phyloP scores from a whole-genome alignment of 1,284 basidiomycete species.

The Cryptococcus floricola region DNA sequence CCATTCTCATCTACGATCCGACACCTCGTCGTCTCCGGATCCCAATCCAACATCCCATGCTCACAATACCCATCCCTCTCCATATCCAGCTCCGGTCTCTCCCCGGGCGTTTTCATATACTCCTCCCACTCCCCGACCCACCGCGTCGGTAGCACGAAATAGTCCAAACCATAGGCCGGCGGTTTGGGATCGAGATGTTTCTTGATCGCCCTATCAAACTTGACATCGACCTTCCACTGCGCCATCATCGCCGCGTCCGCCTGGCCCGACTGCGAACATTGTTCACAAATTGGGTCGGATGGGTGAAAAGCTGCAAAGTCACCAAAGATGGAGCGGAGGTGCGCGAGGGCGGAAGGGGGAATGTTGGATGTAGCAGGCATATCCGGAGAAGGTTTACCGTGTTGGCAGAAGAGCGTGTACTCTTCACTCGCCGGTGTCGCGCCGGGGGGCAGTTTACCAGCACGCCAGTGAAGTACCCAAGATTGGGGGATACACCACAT shows the following conservation, averaged over 20 bases:
- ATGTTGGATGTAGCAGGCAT: conserved; percentile 6
- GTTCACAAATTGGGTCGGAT: conserved; percentile 11
- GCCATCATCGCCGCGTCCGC: not conserved
- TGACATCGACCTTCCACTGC: conserved; percentile 11
- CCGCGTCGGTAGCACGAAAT: conserved; percentile 24
- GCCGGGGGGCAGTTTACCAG: conserved; percentile 5
- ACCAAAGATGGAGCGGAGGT: conserved; percentile 30
- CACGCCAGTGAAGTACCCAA: conserved; percentile 32
- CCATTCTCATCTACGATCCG: conserved; percentile 18
- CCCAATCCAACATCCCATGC: conserved; percentile 38
- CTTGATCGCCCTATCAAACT: conserved; percentile 13
- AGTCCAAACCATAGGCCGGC: conserved; percentile 15
- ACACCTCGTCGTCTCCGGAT: conserved; percentile 25
- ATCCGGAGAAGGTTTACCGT: conserved; percentile 16
- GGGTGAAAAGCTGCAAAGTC: conserved; percentile 20
- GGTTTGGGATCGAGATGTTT: conserved; percentile 7
- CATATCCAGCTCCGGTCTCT: conserved; percentile 14
- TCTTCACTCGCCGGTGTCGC: conserved; percentile 16
- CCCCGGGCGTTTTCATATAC: conserved; percentile 10
- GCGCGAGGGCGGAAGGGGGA: conserved; percentile 14
- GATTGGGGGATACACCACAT: conserved; percentile 21
- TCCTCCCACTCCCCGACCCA: conserved; percentile 24
- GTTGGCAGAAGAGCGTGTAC: conserved; percentile 33
- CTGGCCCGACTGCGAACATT: conserved; percentile 9
- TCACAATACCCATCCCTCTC: conserved; percentile 19